Evolutionary conservation across 495 filamentous ascomycete species (phyloP).

Genomic region (Apiosordaria backusii): DNA sequence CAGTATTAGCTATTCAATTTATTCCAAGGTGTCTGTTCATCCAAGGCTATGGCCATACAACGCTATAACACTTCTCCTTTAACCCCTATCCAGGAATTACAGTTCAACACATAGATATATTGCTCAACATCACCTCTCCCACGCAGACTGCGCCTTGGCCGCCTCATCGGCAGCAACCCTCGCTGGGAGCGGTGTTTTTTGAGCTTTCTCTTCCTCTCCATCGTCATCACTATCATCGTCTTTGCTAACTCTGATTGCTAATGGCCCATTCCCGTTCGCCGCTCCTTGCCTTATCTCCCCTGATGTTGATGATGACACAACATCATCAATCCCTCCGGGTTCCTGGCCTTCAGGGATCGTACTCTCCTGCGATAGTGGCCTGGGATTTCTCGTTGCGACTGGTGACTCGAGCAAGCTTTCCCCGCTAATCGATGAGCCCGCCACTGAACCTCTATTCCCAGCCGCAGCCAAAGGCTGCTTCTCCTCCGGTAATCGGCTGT

Average conservation of each 20-base stretch:
- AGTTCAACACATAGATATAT: not conserved
- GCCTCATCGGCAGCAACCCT: slow-evolving; percentile 10
- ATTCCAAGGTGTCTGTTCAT: not conserved
- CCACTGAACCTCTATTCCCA: slow-evolving; percentile 6
- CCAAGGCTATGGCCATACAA: not conserved
- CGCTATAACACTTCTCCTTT: not conserved
- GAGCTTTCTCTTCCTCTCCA: not conserved
- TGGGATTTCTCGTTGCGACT: not conserved
- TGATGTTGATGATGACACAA: not conserved
- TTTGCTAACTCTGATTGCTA: not conserved
- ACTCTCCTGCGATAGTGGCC: not conserved
- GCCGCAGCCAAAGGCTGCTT: not conserved
- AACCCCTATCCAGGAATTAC: not conserved
- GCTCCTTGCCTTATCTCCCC: not conserved
- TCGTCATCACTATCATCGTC: not conserved
- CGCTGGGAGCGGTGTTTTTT: not conserved
- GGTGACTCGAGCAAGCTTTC: not conserved
- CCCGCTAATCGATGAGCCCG: not conserved
- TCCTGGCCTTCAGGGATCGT: not conserved
- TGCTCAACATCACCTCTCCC: slow-evolving; percentile 9
- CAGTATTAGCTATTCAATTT: not conserved
- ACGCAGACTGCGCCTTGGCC: slow-evolving; percentile 12
- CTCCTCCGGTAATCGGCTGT: slow-evolving; percentile 1
- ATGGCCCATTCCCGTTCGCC: not conserved
- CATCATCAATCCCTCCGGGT: not conserved